phyloP scores from a whole-genome alignment of 257 asterid genomes.

The Euphrasia confusa region DNA sequence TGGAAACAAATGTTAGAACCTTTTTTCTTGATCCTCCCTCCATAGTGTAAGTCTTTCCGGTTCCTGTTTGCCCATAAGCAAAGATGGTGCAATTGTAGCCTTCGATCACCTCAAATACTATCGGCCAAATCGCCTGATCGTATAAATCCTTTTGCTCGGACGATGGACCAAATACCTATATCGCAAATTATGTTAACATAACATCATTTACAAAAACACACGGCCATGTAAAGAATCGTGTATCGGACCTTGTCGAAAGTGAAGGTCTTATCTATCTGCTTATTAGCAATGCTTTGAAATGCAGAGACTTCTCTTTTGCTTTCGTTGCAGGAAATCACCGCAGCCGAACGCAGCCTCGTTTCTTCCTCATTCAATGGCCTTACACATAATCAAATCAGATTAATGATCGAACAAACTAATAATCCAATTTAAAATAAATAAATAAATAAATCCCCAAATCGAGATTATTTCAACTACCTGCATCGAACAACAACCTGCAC shows the following conservation, averaged over 20 bases:
- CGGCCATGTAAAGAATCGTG: slow-evolving; percentile 10
- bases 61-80: slow-evolving; percentile 99
- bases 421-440: slow-evolving; percentile 1
- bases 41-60: slow-evolving; percentile 98
- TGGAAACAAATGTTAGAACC: slow-evolving; percentile 35
- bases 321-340: slow-evolving; percentile 82
- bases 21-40: slow-evolving; percentile 97
- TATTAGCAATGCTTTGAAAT: slow-evolving; percentile 90
- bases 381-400: background rate
- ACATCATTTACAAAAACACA: background rate
- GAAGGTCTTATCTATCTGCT: slow-evolving; percentile 96
- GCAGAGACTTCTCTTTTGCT: slow-evolving; percentile 87
- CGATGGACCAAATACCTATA: slow-evolving; percentile 88
- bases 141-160: slow-evolving; percentile 91
- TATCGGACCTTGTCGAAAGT: slow-evolving; percentile 67
- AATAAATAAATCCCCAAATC: background rate
- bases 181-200: background rate
- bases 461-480: slow-evolving; percentile 44
- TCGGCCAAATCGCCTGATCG: slow-evolving; percentile 79
- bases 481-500: slow-evolving; percentile 96
- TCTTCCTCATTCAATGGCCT: slow-evolving; percentile 97
- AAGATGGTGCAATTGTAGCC: slow-evolving; percentile 97
- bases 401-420: background rate
- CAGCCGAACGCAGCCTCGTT: slow-evolving; percentile 68
- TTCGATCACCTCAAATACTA: slow-evolving; percentile 89